Base-by-base conservation (phyloP, 2,329 filamentous ascomycete genomes). In the Drechslerella dactyloides region DNA sequence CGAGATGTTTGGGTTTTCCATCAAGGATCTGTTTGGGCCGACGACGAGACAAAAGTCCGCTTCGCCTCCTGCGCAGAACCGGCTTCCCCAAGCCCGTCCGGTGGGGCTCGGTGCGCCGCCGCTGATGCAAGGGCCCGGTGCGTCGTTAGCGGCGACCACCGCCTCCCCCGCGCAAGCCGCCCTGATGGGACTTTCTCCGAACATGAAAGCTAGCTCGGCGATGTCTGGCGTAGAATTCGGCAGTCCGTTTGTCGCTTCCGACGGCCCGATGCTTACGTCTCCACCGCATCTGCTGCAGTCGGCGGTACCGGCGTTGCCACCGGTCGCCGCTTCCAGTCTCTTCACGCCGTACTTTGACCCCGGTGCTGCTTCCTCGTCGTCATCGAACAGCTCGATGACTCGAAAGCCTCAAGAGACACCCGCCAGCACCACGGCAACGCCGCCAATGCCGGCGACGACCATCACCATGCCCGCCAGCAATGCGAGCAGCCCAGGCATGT, bases 1-100 rank as follows among this genome's bases (percentile, higher is more conserved):
- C 1, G 73, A 74, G 30, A 73, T 74, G 35, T 76, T 75, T 44
- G 75, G 75, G 15, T 74, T 76, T 35, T 73, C 73, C 0, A 56
- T 72, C 3, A 74, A 62, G 24, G 73, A 73, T 37, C 37, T 69
- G 30, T 63, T 57, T 40, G 70, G 63, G n/a, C 40, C 69, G 30
- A 53, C 17, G 8, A 40, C 27, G 56, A 61, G 23, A 23, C 63
- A 54, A 53, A 61, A 72, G 53, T 69, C 40, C 17, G 58, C 56
- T 17, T 60, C 58, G 15, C 54, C 60, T 33, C 64, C 52, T 1
- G n/a, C 35, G 33, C 70, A 59, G 46, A 54, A 17, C 23, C 37
- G 23, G 17, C 58, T 58, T 19, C 44, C 44, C 51, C 61, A 59
- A 13, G 30, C 64, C 24, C 58, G 59, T 27, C 37, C 51, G 8